Evolutionary conservation across 345 rosid genomes (phyloP).

Genomic region (Eutrema japonicum): DNA sequence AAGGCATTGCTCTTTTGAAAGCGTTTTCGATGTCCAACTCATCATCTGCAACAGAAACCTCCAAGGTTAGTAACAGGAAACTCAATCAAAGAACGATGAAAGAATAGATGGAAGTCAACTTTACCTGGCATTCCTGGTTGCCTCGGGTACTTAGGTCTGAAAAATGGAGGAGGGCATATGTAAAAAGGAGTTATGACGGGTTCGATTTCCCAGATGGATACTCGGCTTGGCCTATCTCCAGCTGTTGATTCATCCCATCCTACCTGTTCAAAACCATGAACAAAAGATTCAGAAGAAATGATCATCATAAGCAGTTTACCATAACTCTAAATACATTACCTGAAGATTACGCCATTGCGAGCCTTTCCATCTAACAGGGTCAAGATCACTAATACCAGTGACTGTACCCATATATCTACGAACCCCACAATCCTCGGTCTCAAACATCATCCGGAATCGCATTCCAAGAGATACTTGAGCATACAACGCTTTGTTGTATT

Average conservation of each 20-base stretch:
- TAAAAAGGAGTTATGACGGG: slow-evolving; percentile 92
- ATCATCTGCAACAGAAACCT: slow-evolving; percentile 65
- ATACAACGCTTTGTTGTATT: slow-evolving; percentile 79
- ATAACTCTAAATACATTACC: slow-evolving; percentile 46
- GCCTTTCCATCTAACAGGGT: slow-evolving; percentile 88
- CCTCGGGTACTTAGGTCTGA: slow-evolving; percentile 84
- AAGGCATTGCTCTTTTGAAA: slow-evolving; percentile 90
- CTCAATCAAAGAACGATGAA: slow-evolving; percentile 5
- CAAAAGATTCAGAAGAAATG: slow-evolving; percentile 16
- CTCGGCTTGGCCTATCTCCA: slow-evolving; percentile 86
- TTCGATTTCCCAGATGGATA: slow-evolving; percentile 94
- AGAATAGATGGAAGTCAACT: slow-evolving; percentile 5
- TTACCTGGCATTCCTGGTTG: slow-evolving; percentile 91
- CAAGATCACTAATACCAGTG: slow-evolving; percentile 85
- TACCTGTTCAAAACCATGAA: slow-evolving; percentile 57
- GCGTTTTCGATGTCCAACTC: slow-evolving; percentile 84
- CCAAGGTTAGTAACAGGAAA: slow-evolving; percentile 20
- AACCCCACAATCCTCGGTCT: slow-evolving; percentile 89
- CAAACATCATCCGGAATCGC: slow-evolving; percentile 98
- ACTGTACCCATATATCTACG: slow-evolving; percentile 97
- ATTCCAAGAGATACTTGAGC: slow-evolving; percentile 87
- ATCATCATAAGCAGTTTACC: slow-evolving; percentile 5
- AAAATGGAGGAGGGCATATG: slow-evolving; percentile 97
- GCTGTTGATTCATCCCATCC: slow-evolving; percentile 99
- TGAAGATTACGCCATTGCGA: slow-evolving; percentile 98